Base-by-base conservation (phyloP, 116 monocot species). In the Cymodocea nodosa region DNA sequence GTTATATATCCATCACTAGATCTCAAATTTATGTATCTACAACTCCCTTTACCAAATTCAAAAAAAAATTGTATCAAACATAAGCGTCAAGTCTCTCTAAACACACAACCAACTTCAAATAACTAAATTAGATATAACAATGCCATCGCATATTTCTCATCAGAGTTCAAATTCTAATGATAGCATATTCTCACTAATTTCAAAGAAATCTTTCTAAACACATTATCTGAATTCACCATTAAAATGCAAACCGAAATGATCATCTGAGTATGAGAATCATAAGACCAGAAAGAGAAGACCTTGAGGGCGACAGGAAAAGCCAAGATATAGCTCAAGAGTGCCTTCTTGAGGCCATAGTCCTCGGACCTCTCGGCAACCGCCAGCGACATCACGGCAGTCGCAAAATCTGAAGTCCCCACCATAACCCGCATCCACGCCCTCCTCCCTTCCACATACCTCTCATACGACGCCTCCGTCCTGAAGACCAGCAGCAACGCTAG, bases 251-350 rank as follows among this genome's bases (percentile, higher is more conserved):
- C 2, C n/a, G 5, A 54, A n/a, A 54, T n/a, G 10, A 35, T 60
- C 60, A 35, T 34, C 9, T 52, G 6, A 35, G 60, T 56, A 25
- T 6, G 35, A 10, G 35, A 35, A 30, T 22, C 19, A 64, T 23
- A 23, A 50, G 57, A 48, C 13, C 7, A 68, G 39, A 3, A 57
- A 66, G 44, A 20, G n/a, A 49, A 66, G 14, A 84, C 97, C 97
- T 97, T 97, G 36, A 97, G 97, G 23, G 87, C 85, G 17, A 90
- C 76, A 0, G 88, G 85, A 74, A 97, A 97, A 6, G 97, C 85
- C 80, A 85, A 74, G 52, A 97, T 86, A 59, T 97, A 97, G 44
- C 67, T 79, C 74, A 97, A 35, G 20, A 91, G 73, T 0, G 79
- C 77, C 48, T 52, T 76, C 74, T 56, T 70, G 1, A 74, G 23